Base-by-base conservation (phyloP, 106 monocot genomes). In the Hemerocallis citrina region DNA sequence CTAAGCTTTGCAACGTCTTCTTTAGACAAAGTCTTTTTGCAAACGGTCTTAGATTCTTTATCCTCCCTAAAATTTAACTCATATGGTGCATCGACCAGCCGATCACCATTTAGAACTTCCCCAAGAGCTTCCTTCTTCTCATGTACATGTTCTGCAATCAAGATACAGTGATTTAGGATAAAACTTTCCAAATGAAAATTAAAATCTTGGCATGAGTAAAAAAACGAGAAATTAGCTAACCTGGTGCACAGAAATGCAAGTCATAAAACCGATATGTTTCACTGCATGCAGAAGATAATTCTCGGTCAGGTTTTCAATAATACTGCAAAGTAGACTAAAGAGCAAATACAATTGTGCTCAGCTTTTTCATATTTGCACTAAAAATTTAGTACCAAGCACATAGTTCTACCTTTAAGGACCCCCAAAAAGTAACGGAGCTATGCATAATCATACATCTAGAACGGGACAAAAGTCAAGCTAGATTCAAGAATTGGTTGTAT, bases 101-200 rank as follows among this genome's bases (percentile, higher is more conserved):
- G 79, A 57, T 88, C 88, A 9, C 88, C 88, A 64, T 88, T 88
- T 30, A 88, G 59, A 43, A 88, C 73, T 75, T 88, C 88, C 15
- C 88, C 88, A 11, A 88, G 73, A 25, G 82, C 83, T 77, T 88
- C 88, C 51, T 66, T 83, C 74, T 88, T 88, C 63, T 88, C 88
- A 63, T 61, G 79, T 29, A 79, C 68, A 69, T 83, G 72, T 9
- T 83, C 88, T 88, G 40, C 42, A 34, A n/a, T 62, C 30, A 62
- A 23, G 19, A n/a, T 7, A 43, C 30, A 62, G 23, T 22, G 14
- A 62, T 14, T 44, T 43, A 2, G 20, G 9, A 16, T 16, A 32
- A 6, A 38, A 6, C 5, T 38, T 38, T 5, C 32, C 16, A 55
- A 55, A 17, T 32, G n/a, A 55, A 55, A 52, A 13, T 14, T 11